Evolutionary conservation across 1,284 basidiomycete genomes (phyloP).

Genomic region (Singerocomus inundabilis): DNA sequence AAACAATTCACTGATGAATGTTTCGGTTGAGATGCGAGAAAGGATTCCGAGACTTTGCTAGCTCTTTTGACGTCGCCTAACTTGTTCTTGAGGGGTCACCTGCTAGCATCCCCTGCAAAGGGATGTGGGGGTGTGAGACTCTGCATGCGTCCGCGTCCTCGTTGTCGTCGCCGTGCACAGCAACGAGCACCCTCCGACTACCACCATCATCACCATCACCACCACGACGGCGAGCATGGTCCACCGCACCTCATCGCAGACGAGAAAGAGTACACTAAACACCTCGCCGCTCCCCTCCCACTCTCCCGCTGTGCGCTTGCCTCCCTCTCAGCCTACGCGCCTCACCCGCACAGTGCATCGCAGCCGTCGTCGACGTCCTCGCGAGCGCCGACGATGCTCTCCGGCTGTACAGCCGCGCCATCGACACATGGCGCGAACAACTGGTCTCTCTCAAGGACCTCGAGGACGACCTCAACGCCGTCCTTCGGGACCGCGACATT

Average conservation of each 20-base stretch:
- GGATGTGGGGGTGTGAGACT: slow-evolving; percentile 1
- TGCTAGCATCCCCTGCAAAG: too few species aligned
- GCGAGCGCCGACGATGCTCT: slow-evolving; percentile 67
- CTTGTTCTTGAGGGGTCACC: too few species aligned
- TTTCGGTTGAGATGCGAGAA: too few species aligned
- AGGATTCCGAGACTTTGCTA: too few species aligned
- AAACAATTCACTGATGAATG: too few species aligned
- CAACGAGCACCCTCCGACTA: not conserved
- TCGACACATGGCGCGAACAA: slow-evolving; percentile 65
- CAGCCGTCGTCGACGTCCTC: slow-evolving; percentile 57
- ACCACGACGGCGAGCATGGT: slow-evolving; percentile 58
- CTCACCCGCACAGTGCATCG: slow-evolving; percentile 50
- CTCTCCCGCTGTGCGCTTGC: slow-evolving; percentile 60
- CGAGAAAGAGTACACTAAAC: slow-evolving; percentile 70
- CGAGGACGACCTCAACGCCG: slow-evolving; percentile 68
- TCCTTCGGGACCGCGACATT: slow-evolving; percentile 70
- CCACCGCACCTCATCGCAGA: slow-evolving; percentile 66
- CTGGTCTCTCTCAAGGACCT: slow-evolving; percentile 48
- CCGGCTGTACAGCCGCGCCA: slow-evolving; percentile 51
- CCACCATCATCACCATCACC: not conserved
- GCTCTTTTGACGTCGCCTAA: too few species aligned
- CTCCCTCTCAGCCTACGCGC: too few species aligned
- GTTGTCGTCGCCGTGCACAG: slow-evolving; percentile 1
- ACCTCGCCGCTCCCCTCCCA: slow-evolving; percentile 54
- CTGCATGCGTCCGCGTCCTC: not conserved